Evolutionary conservation across 495 filamentous ascomycete genomes (phyloP), one percentile per base, ranked within the genome.

Genomic region (Podospora sp.): DNA sequence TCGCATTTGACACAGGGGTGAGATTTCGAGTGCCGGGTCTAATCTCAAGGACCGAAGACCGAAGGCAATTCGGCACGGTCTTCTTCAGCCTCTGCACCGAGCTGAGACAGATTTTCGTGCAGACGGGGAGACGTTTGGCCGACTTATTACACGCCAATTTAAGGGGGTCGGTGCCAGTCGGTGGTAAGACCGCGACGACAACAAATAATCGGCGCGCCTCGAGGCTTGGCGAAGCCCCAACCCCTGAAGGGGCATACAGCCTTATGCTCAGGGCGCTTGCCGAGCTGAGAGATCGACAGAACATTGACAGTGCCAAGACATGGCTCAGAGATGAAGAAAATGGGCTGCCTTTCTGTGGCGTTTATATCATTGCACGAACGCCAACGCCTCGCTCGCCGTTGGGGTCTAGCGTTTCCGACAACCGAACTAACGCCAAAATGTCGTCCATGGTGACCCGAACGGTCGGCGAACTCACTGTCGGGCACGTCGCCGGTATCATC

Each of bases 401-500:
- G 53, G 18, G 53, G 53, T 22, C 53, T 57, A 57, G 53, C 53
- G 53, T 25, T n/a, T 57, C 26, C 53, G 16, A 8, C 20, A 57
- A 11, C 22, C 53, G 53, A 57, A 12, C 22, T 21, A 57, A 24
- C 53, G 53, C 53, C 53, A 24, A 57, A 57, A 57, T 57, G 53
- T 57, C 53, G 18, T 24, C 53, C 21, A 57, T 57, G 7, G 53
- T 57, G 53, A 18, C 53, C 18, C 53, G 53, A 21, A 18, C 22
- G 25, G 53, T 57, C 53, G 53, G 53, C 36, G 60, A 62, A 21
- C 36, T 62, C 16, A 62, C 60, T 3, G 60, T 62, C n/a, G 60
- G 60, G 21, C 60, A 62, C 14, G 60, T 62, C 60, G 60, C 60
- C 33, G 60, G 60, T 62, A 62, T 62, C 60, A 62, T 62, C 36